A percentile compares a stretch with the other conserved stretches of the same genome.
Conservation (phyloP, 805 yeast genomes). For the Suhomyces tanzawaensis region DNA sequence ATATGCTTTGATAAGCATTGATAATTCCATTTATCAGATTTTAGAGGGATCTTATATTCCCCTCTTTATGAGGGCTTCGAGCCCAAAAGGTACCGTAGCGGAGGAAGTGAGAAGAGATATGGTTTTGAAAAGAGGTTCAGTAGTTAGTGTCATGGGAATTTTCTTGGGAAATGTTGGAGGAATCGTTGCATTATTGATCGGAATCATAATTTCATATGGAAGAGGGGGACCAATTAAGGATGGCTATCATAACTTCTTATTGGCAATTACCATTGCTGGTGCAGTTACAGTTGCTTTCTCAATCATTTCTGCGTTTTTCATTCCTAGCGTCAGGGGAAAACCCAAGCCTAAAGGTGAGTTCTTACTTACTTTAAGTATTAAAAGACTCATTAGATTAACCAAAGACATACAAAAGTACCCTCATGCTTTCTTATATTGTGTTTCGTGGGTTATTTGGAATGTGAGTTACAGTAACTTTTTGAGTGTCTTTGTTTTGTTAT, state of each 20-base stretch:
- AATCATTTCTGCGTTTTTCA: slow-evolving; percentile 20
- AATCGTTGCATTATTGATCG: slow-evolving; percentile 33
- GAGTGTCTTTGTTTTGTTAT: slow-evolving; percentile 33
- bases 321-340: slow-evolving; percentile 31
- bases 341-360: slow-evolving; percentile 22
- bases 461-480: slow-evolving; percentile 34
- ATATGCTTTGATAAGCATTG: slow-evolving; percentile 28
- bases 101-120: slow-evolving; percentile 24
- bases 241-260: slow-evolving; percentile 33
- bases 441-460: slow-evolving; percentile 45
- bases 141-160: slow-evolving; percentile 38
- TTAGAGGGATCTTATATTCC: slow-evolving; percentile 42
- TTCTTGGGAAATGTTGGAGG: slow-evolving; percentile 38
- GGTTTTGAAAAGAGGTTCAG: slow-evolving; percentile 30
- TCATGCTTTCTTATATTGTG: slow-evolving; percentile 33
- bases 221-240: slow-evolving; percentile 20
- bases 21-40: slow-evolving; percentile 33
- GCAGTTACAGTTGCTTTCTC: slow-evolving; percentile 28
- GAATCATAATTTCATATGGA: slow-evolving; percentile 34
- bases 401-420: slow-evolving; percentile 27
- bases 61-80: slow-evolving; percentile 35
- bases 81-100: slow-evolving; percentile 10
- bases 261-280: slow-evolving; percentile 41
- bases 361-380: slow-evolving; percentile 24
- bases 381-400: slow-evolving; percentile 22